These are phyloP conservation scores for Phoma sp. DNA, from an alignment of 2,329 filamentous ascomycete species.

Conservation along the genomic window DNA sequence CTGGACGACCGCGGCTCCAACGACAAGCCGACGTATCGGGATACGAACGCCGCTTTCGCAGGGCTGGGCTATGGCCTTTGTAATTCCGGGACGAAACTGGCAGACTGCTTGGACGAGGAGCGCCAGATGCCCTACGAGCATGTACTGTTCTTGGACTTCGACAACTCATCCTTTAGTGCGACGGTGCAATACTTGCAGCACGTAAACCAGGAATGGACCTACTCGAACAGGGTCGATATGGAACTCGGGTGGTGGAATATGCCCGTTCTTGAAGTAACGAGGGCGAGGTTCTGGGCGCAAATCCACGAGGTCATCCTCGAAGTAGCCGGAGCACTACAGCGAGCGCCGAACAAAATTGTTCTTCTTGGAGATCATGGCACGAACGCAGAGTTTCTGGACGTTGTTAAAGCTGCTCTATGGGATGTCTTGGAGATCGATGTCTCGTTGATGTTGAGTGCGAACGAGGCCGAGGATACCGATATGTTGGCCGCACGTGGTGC, in stretches of 20 bases:
- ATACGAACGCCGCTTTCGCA: slow-evolving; percentile 31
- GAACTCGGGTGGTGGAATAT: slow-evolving; percentile 37
- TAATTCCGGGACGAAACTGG: slow-evolving; percentile 8
- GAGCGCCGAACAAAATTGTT: slow-evolving; percentile 30
- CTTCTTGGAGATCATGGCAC: slow-evolving; percentile 31
- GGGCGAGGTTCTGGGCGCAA: slow-evolving; percentile 32
- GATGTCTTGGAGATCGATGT: slow-evolving; percentile 28
- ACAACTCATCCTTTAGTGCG: slow-evolving; percentile 33
- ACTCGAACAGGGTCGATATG: slow-evolving; percentile 15
- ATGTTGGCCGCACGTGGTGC: slow-evolving; percentile 33
- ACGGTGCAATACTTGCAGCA: slow-evolving; percentile 22
- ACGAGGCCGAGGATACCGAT: slow-evolving; percentile 12
- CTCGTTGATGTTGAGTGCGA: slow-evolving; percentile 20
- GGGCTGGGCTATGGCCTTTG: slow-evolving; percentile 26
- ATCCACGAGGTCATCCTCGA: slow-evolving; percentile 30
- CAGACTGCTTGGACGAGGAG: slow-evolving; percentile 15
- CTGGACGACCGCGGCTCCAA: neutral
- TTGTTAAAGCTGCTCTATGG: slow-evolving; percentile 30
- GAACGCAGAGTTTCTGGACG: slow-evolving; percentile 29
- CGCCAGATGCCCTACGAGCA: slow-evolving; percentile 16
- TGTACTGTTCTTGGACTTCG: slow-evolving; percentile 35
- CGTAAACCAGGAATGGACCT: slow-evolving; percentile 12
- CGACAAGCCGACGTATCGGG: slow-evolving; percentile 15
- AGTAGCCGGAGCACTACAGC: slow-evolving; percentile 14
- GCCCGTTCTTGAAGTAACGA: slow-evolving; percentile 28